A percentile compares a stretch with the other conserved stretches of the same genome.
phyloP scores from a whole-genome alignment of 2,329 filamentous ascomycete species.

The Colletotrichum sp. region DNA sequence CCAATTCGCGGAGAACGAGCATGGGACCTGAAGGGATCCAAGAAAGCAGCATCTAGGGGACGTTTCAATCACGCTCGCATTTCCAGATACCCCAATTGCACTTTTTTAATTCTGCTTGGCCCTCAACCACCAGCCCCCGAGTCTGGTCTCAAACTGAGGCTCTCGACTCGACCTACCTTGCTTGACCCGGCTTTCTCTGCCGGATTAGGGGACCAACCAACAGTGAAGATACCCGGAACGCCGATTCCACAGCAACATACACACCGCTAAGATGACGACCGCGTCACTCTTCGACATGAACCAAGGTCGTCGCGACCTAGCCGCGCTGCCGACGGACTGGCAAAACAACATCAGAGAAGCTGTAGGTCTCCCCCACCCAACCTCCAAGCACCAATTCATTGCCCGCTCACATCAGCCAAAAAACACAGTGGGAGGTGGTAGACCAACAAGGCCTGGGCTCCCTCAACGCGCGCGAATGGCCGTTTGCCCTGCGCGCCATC shows the following conservation, averaged over 20 bases:
- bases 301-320: slow-evolving; percentile 21
- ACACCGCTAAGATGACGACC: slow-evolving; percentile 8
- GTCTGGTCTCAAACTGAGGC: not conserved
- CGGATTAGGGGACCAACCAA: not conserved
- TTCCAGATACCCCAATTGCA: not conserved
- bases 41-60: not conserved
- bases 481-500: slow-evolving; percentile 92
- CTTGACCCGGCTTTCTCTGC: not conserved
- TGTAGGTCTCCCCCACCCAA: not conserved
- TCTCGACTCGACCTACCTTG: not conserved
- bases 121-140: not conserved
- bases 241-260: not conserved
- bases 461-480: slow-evolving; percentile 98
- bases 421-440: slow-evolving; percentile 82
- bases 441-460: slow-evolving; percentile 93
- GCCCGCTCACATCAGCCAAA: not conserved
- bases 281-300: slow-evolving; percentile 19
- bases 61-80: not conserved
- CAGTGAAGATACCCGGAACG: not conserved
- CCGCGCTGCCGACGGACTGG: slow-evolving; percentile 19
- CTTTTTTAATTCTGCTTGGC: not conserved
- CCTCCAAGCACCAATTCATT: not conserved
- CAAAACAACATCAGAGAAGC: slow-evolving; percentile 23
- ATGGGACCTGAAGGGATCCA: not conserved
- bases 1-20: not conserved